Percentiles rank a stretch among this genome's conserved stretches.
phyloP scores from a whole-genome alignment of 2,329 filamentous ascomycete genomes.

The Ophiostoma perfectum region DNA sequence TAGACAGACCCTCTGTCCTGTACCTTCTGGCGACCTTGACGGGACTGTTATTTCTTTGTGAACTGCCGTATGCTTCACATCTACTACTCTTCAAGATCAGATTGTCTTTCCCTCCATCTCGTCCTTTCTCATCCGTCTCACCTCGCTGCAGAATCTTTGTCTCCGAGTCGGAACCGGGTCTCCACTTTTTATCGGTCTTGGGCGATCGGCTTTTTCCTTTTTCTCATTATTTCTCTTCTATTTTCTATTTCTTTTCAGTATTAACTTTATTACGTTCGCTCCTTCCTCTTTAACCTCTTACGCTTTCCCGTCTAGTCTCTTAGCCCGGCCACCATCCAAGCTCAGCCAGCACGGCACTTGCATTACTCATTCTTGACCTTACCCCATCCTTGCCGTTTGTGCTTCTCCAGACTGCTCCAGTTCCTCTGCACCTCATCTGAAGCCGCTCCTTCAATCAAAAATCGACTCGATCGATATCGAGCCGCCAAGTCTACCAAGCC shows the following conservation, averaged over 20 bases:
- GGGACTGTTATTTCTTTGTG: background rate
- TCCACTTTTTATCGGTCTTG: background rate
- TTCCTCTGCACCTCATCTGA: constrained; percentile 5
- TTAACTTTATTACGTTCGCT: background rate
- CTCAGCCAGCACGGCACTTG: background rate
- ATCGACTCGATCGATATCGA: background rate
- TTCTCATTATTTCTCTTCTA: background rate
- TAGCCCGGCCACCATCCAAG: background rate
- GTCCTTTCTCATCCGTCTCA: background rate
- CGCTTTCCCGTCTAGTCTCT: constrained; percentile 2
- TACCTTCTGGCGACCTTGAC: background rate
- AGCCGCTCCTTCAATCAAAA: background rate
- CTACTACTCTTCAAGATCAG: background rate
- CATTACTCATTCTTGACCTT: background rate
- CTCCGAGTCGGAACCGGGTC: background rate
- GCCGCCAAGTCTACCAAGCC: background rate
- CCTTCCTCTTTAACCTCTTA: constrained; percentile 8
- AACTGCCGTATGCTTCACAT: background rate
- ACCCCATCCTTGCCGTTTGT: background rate
- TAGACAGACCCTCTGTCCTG: background rate
- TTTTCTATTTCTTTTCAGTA: constrained; percentile 5
- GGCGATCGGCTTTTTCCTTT: background rate
- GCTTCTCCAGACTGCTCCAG: background rate
- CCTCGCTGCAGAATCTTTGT: background rate
- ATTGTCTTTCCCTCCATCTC: background rate